A percentile compares a stretch with the other conserved stretches of the same genome.
Conservation (phyloP, 176 grass and related monocot species). For the Calamus simplicifolius region DNA sequence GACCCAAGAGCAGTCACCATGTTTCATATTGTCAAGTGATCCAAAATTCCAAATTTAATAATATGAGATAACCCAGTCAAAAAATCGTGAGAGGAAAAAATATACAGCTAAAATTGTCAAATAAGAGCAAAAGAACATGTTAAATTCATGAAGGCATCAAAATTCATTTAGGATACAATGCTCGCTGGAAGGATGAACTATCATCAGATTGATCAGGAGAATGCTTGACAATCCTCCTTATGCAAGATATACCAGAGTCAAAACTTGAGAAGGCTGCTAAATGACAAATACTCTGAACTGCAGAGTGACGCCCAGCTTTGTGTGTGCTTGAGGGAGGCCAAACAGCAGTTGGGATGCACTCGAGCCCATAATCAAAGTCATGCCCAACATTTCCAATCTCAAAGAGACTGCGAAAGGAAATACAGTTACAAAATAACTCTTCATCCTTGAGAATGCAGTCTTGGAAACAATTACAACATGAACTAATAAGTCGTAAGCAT, state of each 20-base stretch:
- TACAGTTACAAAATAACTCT: neutral
- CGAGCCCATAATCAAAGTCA: slow-evolving; percentile 16
- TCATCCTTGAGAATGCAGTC: no score
- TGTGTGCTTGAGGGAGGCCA: slow-evolving; percentile 27
- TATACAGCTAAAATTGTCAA: no score
- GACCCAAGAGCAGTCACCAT: slow-evolving; percentile 63
- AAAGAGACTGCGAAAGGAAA: slow-evolving; percentile 35
- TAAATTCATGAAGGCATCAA: slow-evolving; percentile 13
- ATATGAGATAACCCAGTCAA: no score
- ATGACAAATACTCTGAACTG: slow-evolving; percentile 37
- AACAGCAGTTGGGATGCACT: slow-evolving; percentile 34
- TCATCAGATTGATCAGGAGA: slow-evolving; percentile 12
- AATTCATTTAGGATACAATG: slow-evolving; percentile 51
- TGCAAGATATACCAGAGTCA: slow-evolving; percentile 41
- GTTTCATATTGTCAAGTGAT: slow-evolving; percentile 49
- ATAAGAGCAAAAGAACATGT: neutral
- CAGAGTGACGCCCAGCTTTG: slow-evolving; percentile 15
- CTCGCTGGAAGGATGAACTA: slow-evolving; percentile 26
- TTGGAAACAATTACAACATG: no score
- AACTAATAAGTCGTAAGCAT: no score
- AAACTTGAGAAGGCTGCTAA: slow-evolving; percentile 24
- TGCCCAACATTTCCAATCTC: slow-evolving; percentile 19
- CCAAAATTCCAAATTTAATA: slow-evolving; percentile 12
- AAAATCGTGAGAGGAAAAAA: no score
- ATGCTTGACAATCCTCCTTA: slow-evolving; percentile 29